A percentile compares a stretch with the other conserved stretches of the same genome.
Conservation (phyloP, 495 filamentous ascomycete genomes). For the Hypoxylon perforatum region DNA sequence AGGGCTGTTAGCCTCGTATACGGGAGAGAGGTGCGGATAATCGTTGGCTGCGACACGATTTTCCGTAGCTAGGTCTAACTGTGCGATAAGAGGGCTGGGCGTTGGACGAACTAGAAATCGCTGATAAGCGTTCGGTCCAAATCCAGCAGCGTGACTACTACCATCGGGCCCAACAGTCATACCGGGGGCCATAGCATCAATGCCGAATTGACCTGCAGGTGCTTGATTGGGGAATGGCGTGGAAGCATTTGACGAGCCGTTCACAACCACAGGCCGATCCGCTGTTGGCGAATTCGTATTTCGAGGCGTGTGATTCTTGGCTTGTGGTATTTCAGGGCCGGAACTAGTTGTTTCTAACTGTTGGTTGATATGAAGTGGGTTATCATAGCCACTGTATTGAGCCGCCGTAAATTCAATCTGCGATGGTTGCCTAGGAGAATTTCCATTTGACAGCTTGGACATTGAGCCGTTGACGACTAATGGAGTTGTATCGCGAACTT, state of each 20-base stretch:
- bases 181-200: constrained; percentile 14
- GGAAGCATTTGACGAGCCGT: constrained; percentile 53
- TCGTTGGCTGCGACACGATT: constrained; percentile 48
- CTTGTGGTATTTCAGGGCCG: constrained; percentile 35
- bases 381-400: constrained; percentile 49
- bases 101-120: constrained; percentile 49
- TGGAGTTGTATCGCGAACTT: constrained; percentile 49
- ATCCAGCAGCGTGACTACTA: not conserved
- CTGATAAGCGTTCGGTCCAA: constrained; percentile 37
- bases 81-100: constrained; percentile 54
- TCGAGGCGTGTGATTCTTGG: constrained; percentile 21
- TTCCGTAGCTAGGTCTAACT: constrained; percentile 58
- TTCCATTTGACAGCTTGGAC: constrained; percentile 39
- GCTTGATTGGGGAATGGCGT: constrained; percentile 11
- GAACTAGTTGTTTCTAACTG: constrained; percentile 34
- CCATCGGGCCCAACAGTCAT: constrained; percentile 24
- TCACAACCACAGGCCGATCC: constrained; percentile 60
- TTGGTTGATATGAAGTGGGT: constrained; percentile 55
- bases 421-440: constrained; percentile 38
- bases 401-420: constrained; percentile 39
- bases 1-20: constrained; percentile 64
- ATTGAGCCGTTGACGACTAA: constrained; percentile 60
- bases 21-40: constrained; percentile 63
- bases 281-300: constrained; percentile 45
- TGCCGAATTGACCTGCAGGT: constrained; percentile 23